Conservation (phyloP, 2,329 filamentous ascomycete species). For the Intubia oerlemansii region DNA sequence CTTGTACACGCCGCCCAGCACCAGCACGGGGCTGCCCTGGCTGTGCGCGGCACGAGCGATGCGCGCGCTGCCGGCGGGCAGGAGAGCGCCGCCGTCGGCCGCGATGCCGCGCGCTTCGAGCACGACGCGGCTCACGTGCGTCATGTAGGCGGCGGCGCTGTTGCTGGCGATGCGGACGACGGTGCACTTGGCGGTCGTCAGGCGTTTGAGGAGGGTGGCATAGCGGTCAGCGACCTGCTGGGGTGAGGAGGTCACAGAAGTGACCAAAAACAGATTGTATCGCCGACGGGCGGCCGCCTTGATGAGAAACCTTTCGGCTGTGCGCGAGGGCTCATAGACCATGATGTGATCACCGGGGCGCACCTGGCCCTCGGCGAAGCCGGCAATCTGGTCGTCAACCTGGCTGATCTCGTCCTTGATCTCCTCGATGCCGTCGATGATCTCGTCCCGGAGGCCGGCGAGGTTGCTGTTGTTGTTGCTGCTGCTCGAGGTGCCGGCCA, state of each 20-base stretch:
- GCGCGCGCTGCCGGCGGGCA: slow-evolving; percentile 61
- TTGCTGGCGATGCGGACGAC: slow-evolving; percentile 72
- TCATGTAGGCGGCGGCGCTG: slow-evolving; percentile 83
- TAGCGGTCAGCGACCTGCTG: slow-evolving; percentile 13
- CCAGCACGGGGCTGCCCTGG: slow-evolving; percentile 66
- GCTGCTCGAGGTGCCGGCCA: background rate
- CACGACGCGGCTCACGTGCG: slow-evolving; percentile 86
- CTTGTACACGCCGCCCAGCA: slow-evolving; percentile 82
- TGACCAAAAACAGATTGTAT: slow-evolving; percentile 71
- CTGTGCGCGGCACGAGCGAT: slow-evolving; percentile 72
- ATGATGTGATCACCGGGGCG: slow-evolving; percentile 85
- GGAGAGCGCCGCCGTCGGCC: slow-evolving; percentile 70
- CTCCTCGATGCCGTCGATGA: slow-evolving; percentile 85
- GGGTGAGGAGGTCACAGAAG: slow-evolving; percentile 2
- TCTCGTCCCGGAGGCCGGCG: slow-evolving; percentile 53
- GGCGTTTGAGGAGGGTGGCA: slow-evolving; percentile 49
- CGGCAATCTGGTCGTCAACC: slow-evolving; percentile 82
- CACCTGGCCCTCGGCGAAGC: slow-evolving; percentile 75
- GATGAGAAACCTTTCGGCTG: slow-evolving; percentile 74
- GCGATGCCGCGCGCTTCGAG: slow-evolving; percentile 73
- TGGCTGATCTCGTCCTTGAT: slow-evolving; percentile 89
- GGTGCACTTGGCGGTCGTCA: slow-evolving; percentile 56
- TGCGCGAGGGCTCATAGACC: slow-evolving; percentile 67
- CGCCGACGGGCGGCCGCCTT: slow-evolving; percentile 74
- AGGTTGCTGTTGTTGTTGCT: background rate